Percentiles rank a stretch among this genome's conserved stretches.
Conservation (phyloP, 257 asterid genomes). For the Primulina huaijiensis region DNA sequence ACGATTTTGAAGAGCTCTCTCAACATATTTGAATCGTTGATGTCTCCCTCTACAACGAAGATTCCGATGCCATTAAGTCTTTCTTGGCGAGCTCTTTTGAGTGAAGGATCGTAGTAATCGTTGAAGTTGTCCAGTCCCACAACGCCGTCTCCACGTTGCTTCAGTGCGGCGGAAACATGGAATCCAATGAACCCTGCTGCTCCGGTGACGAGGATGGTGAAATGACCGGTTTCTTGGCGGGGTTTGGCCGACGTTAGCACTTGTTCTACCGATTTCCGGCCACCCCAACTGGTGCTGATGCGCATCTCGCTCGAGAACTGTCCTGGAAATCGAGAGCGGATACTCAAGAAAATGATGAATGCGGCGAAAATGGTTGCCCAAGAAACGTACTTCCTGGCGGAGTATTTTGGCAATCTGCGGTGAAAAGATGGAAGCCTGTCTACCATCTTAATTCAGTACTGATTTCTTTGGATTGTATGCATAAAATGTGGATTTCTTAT, state of each 20-base stretch:
- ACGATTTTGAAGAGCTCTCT: conserved; percentile 31
- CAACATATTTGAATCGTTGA: conserved; percentile 28
- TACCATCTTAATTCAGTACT: conserved; percentile 25
- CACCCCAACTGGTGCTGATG: conserved; percentile 25
- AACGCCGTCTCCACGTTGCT: conserved; percentile 43
- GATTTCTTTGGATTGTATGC: background rate
- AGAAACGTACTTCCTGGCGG: conserved; percentile 31
- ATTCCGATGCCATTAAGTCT: conserved; percentile 23
- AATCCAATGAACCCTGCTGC: conserved; percentile 52
- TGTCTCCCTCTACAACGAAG: conserved; percentile 34
- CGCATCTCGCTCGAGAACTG: conserved; percentile 17
- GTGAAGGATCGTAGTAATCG: conserved; percentile 38
- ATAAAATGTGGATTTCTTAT: background rate
- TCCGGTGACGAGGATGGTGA: conserved; percentile 39
- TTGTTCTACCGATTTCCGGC: conserved; percentile 30
- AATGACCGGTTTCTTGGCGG: conserved; percentile 16
- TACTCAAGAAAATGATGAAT: conserved; percentile 29
- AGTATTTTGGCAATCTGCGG: conserved; percentile 32
- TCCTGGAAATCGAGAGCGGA: conserved; percentile 34
- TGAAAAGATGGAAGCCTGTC: conserved; percentile 28
- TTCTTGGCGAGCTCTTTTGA: conserved; percentile 40
- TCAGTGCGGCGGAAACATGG: conserved; percentile 41
- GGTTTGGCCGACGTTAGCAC: conserved; percentile 30
- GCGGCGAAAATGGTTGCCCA: conserved; percentile 36
- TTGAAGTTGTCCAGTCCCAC: conserved; percentile 47